These are phyloP conservation scores for Reutealis trisperma DNA, from an alignment of 345 rosid genomes.

Conservation along the genomic window DNA sequence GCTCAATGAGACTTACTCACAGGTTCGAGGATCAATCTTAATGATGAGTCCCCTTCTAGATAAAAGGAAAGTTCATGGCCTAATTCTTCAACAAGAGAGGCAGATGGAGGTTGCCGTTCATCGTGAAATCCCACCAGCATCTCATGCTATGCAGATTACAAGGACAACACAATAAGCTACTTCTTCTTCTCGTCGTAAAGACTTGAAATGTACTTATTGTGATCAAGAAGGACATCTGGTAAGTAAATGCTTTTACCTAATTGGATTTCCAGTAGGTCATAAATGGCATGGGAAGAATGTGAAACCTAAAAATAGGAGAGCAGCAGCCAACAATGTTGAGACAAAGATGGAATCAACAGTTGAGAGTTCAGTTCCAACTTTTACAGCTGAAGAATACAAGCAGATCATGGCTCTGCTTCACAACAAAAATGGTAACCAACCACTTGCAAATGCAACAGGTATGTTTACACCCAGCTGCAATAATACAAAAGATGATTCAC, in stretches of 20 bases:
- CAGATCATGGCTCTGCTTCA: no score
- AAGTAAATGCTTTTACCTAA: no score
- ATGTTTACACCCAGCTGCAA: conserved; percentile 4
- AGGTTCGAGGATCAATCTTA: no score
- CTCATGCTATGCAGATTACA: background rate
- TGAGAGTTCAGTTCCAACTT: no score
- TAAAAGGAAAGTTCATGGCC: background rate
- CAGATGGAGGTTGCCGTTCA: background rate
- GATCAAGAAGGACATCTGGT: background rate
- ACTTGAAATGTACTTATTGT: background rate
- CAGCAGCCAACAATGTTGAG: no score
- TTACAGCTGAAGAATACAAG: no score
- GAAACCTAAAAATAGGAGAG: no score
- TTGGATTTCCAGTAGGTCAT: no score
- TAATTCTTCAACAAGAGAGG: conserved; percentile 3
- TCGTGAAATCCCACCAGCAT: background rate
- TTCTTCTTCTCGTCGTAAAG: background rate
- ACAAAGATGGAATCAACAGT: no score
- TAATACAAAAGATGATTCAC: background rate
- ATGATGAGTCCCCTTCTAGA: no score
- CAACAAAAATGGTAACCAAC: background rate
- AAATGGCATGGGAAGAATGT: no score
- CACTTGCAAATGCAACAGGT: background rate
- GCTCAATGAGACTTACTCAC: no score
- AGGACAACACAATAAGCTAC: background rate